Conservation (phyloP, 331 rosid genomes). For the Ulmus americana region DNA sequence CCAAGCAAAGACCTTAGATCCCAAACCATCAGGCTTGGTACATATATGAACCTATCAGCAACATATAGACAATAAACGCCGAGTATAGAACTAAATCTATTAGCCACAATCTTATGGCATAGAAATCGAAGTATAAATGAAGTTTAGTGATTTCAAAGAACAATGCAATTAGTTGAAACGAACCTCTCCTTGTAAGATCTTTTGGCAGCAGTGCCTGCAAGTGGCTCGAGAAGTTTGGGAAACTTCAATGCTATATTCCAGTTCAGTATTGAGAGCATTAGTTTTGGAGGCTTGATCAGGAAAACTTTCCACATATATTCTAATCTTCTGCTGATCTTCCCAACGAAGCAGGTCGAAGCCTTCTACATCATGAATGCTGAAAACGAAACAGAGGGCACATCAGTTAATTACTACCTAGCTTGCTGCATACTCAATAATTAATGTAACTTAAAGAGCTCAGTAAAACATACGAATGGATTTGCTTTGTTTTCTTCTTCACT, state of each 20-base stretch:
- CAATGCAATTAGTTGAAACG: background rate
- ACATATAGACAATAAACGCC: constrained; percentile 12
- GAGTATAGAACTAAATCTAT: background rate
- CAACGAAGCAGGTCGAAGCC: constrained; percentile 78
- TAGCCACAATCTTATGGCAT: no score
- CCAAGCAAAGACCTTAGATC: constrained; percentile 76
- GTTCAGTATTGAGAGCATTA: constrained; percentile 15
- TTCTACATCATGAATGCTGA: constrained; percentile 77
- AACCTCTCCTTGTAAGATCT: constrained; percentile 80
- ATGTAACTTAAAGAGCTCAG: constrained; percentile 1
- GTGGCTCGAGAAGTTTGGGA: constrained; percentile 78
- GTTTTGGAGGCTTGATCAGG: constrained; percentile 16
- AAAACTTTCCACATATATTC: constrained; percentile 56
- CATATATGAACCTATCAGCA: constrained; percentile 69
- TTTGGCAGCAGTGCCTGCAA: constrained; percentile 63
- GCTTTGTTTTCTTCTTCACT: constrained; percentile 63
- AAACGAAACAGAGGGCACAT: constrained; percentile 6
- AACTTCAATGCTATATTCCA: constrained; percentile 55
- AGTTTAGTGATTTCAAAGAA: background rate
- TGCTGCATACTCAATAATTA: constrained; percentile 3
- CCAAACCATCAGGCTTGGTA: constrained; percentile 64
- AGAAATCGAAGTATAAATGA: no score
- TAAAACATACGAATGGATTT: constrained; percentile 67
- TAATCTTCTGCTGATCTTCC: constrained; percentile 88
- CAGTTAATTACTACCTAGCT: constrained; percentile 6